Conservation (phyloP, 73 alveolate genomes). For the Effrenium voratum region DNA sequence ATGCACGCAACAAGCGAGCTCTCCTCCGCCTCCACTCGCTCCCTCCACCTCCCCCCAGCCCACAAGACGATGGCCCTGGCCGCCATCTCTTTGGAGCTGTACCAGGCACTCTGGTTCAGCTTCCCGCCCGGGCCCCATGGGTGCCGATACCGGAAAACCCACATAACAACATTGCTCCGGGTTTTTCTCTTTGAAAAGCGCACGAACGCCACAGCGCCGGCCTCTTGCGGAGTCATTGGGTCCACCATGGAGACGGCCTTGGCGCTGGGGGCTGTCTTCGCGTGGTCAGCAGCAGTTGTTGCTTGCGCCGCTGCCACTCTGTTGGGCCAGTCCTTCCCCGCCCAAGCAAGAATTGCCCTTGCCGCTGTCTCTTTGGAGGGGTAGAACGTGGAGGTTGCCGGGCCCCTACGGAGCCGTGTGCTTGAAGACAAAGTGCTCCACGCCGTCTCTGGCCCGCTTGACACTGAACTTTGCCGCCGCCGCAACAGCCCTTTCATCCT, state of each 20-base stretch:
- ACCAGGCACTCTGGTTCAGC: not conserved
- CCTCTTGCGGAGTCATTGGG: not conserved
- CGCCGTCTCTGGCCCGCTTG: not conserved
- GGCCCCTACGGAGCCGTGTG: not conserved
- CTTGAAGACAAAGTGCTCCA: not conserved
- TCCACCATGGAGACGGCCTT: no score
- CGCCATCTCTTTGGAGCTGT: not conserved
- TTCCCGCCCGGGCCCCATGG: not conserved
- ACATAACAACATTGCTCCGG: not conserved
- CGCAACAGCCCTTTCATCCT: not conserved
- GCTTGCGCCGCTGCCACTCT: no score
- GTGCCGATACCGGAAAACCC: not conserved
- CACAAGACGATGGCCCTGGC: not conserved
- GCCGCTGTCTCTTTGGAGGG: not conserved
- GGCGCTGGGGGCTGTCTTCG: no score
- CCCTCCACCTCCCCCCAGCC: not conserved
- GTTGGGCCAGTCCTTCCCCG: not conserved
- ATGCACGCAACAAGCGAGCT: not conserved
- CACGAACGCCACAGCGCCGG: not conserved
- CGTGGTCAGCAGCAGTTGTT: no score
- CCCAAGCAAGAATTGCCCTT: not conserved
- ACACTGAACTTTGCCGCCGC: not conserved
- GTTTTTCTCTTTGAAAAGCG: not conserved
- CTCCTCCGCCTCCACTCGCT: not conserved
- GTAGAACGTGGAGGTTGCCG: not conserved